Evolutionary conservation across 2,329 filamentous ascomycete species (phyloP), one percentile per base, ranked within the genome.

Genomic region (Curvularia sp.): DNA sequence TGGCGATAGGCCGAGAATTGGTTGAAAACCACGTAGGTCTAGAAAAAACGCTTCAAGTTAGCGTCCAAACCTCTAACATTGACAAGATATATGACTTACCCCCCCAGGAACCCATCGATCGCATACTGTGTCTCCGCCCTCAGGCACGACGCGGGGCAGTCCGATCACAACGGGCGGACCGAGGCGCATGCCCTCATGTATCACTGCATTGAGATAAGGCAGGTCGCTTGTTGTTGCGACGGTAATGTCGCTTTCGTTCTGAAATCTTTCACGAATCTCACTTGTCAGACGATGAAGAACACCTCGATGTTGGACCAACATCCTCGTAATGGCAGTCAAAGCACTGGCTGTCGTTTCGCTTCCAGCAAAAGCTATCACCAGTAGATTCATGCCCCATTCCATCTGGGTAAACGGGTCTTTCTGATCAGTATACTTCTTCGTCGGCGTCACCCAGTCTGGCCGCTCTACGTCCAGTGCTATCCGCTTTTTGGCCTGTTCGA

Each of bases 301-400:
- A 5, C 66, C 72, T 12, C 53, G 67, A n/a, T 72, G 63, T 34
- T 67, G 71, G 13, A 78, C 57, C 0, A 80, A 60, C 42, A 74
- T 60, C 21, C 66, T 76, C 0, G 74, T 67, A 2, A 74, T 69
- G 0, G 72, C 79, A 1, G 70, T 71, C 3, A 82, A 62, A 1
- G 75, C 59, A 10, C 72, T 78, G 0, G 79, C 79, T 0, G 77
- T 74, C 0, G 80, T 82, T 52, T 82, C 80, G 50, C 75, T 79
- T 0, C 78, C 80, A 0, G 79, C 80, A 19, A 80, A 64, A 5
- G 81, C 76, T 8, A 81, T 57, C 2, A 78, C 55, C 8, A 67
- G 56, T 4, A 76, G 67, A 51, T 78, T 80, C 1, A 74, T 63
- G 4, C 77, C 71, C 66, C 80, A 77, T 50, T 82, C 79, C 19